Evolutionary conservation across 176 grass and related monocot genomes (phyloP).

Genomic region (Alloteropsis semialata): DNA sequence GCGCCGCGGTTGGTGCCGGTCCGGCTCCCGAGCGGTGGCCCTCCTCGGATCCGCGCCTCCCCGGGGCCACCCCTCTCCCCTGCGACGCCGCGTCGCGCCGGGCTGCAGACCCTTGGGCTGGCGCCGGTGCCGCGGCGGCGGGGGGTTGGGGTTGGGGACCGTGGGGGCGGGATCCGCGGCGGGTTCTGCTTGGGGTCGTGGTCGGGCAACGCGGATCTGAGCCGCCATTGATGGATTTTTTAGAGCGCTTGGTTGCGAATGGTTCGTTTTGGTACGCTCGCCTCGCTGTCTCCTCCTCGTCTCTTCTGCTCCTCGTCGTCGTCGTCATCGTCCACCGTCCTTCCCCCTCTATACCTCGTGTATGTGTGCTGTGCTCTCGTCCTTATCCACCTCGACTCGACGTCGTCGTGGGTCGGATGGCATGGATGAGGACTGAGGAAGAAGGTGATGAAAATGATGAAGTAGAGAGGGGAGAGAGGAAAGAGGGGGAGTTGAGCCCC

Average conservation of each 20-base stretch:
- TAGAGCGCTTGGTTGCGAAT: background rate
- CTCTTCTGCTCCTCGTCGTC: too few species aligned
- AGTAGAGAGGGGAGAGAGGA: too few species aligned
- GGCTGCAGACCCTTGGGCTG: constrained; percentile 10
- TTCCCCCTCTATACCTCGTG: too few species aligned
- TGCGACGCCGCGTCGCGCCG: background rate
- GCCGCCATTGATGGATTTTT: constrained; percentile 14
- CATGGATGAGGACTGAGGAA: too few species aligned
- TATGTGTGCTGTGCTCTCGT: too few species aligned
- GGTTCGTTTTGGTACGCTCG: background rate
- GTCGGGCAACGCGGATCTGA: constrained; percentile 5
- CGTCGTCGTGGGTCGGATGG: too few species aligned
- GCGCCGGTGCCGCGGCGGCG: background rate
- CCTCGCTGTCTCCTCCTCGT: background rate
- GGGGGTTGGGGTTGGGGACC: constrained; percentile 7
- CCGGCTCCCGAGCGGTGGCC: background rate
- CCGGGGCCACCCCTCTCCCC: background rate
- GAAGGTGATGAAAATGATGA: too few species aligned
- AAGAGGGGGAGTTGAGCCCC: too few species aligned
- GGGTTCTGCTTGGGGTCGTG: background rate
- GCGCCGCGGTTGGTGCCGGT: background rate
- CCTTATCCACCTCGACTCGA: too few species aligned
- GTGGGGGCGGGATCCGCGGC: background rate
- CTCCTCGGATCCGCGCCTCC: background rate
- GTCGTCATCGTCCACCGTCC: too few species aligned